Evolutionary conservation across 192 early-diverging fungal species (phyloP).

Genomic region (Borealophlyctis nickersoniae): DNA sequence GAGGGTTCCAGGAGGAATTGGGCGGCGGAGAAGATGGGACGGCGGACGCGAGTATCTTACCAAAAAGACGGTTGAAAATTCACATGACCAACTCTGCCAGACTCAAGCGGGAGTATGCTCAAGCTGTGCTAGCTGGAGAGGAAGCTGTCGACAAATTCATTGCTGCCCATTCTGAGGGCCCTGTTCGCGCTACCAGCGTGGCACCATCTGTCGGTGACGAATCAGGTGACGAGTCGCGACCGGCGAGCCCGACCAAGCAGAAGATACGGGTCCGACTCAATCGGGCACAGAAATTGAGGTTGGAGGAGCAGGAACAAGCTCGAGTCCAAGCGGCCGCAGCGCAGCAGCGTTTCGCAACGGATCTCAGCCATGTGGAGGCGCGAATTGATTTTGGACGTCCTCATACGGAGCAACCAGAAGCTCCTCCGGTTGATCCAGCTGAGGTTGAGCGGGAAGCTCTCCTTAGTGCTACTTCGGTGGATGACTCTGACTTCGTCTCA

Average conservation of each 20-base stretch:
- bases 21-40: neutral
- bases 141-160: neutral
- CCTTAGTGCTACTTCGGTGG: neutral
- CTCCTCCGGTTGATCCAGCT: neutral
- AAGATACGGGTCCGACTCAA: neutral
- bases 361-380: neutral
- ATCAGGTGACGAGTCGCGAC: neutral
- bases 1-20: neutral
- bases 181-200: neutral
- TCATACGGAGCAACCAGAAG: neutral
- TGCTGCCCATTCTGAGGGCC: neutral
- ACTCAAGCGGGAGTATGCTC: neutral
- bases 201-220: no score
- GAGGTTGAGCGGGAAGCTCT: neutral
- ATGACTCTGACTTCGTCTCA: no score
- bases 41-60: neutral
- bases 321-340: neutral
- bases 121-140: neutral
- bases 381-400: neutral
- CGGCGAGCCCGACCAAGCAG: no score
- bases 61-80: neutral
- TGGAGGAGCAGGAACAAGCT: neutral
- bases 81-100: neutral
- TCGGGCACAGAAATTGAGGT: neutral
- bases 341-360: neutral